phyloP scores from a whole-genome alignment of 2,329 filamentous ascomycete genomes.

The Fusarium pseudonygamai region DNA sequence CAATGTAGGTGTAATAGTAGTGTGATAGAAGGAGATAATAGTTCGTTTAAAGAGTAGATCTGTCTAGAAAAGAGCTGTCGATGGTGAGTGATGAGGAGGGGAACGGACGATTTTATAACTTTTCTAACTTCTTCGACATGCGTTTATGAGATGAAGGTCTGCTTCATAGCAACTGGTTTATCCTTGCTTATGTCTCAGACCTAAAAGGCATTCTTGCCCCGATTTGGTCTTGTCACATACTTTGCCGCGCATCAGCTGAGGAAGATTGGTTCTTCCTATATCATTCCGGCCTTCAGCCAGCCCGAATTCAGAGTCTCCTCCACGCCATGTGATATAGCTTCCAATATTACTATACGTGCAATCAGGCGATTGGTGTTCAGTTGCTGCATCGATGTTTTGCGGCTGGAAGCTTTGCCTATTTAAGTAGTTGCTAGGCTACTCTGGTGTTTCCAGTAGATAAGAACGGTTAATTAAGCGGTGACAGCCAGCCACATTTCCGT shows the following conservation, averaged over 20 bases:
- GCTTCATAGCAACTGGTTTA: background rate
- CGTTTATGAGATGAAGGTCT: fast-evolving
- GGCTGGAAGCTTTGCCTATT: too few relatives aligned
- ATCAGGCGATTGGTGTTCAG: too few relatives aligned
- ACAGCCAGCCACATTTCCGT: background rate
- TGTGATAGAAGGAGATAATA: too few relatives aligned
- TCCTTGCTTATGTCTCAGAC: background rate
- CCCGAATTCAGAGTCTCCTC: too few relatives aligned
- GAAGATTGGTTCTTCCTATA: too few relatives aligned
- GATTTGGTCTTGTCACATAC: background rate
- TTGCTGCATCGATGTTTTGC: too few relatives aligned
- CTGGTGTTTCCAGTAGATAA: background rate
- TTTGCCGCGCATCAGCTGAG: background rate
- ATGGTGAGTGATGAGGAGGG: background rate
- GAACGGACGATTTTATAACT: background rate
- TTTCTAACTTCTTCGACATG: fast-evolving
- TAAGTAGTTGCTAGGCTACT: too few relatives aligned
- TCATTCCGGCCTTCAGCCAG: too few relatives aligned
- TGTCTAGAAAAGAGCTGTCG: background rate
- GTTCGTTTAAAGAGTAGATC: background rate
- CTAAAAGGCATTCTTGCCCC: background rate
- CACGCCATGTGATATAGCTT: too few relatives aligned
- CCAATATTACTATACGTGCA: too few relatives aligned
- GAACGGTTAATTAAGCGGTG: background rate
- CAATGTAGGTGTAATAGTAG: too few relatives aligned